Conservation (phyloP, 164 flowering plant species). For the Paratinospora sagittata region DNA sequence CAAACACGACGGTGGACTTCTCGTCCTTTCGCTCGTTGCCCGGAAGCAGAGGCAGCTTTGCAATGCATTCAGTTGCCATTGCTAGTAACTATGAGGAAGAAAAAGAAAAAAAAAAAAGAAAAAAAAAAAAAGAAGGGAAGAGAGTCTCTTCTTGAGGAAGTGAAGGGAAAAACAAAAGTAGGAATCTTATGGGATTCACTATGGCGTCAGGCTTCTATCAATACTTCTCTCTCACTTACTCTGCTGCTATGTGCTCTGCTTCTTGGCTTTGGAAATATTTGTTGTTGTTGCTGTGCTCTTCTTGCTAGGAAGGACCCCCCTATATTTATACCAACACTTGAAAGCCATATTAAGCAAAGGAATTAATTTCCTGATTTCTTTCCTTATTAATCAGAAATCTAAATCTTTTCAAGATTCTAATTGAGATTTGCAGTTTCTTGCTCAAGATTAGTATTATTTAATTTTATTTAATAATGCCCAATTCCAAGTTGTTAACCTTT, state of each 20-base stretch:
- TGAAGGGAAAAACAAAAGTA: constrained; percentile 20
- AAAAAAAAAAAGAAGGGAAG: too few species aligned
- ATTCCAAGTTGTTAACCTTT: too few species aligned
- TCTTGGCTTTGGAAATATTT: not conserved
- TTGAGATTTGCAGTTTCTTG: not conserved
- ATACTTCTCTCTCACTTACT: too few species aligned
- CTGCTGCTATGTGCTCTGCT: constrained; percentile 2
- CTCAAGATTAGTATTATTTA: not conserved
- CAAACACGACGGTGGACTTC: constrained; percentile 54
- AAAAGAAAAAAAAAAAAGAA: not conserved
- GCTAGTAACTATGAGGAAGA: too few species aligned
- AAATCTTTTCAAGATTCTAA: not conserved
- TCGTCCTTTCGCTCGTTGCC: too few species aligned
- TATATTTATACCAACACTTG: not conserved
- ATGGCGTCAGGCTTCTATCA: constrained; percentile 3
- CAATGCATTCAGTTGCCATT: constrained; percentile 1
- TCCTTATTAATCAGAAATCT: not conserved
- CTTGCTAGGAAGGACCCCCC: too few species aligned
- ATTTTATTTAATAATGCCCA: too few species aligned
- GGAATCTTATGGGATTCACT: constrained; percentile 32
- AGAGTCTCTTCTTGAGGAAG: constrained; percentile 18
- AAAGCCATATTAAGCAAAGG: not conserved
- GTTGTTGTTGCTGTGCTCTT: not conserved
- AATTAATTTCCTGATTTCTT: not conserved
- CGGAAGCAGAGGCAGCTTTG: not conserved